Base-by-base conservation (phyloP, 768 basidiomycete species). In the Chalciporus piperatus region DNA sequence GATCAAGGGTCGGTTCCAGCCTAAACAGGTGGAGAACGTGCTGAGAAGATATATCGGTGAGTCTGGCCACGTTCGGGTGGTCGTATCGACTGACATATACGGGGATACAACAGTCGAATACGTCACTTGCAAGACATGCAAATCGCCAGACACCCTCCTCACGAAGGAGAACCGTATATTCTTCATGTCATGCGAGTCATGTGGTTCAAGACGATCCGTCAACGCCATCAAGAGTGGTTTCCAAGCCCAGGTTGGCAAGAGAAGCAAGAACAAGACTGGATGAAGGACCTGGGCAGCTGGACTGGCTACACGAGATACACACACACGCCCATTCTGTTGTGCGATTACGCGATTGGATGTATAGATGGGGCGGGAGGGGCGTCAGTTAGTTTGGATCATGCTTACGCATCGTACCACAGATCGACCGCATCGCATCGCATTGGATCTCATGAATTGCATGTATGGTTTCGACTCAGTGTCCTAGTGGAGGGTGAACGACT, bases 91-190 rank as follows among this genome's bases (percentile, higher is more conserved):
- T 51, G 38, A 58, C 41, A 27, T 12, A 11, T 4, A 49, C 13
- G 22, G 17, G 38, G 11, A 2, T 39, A 11, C 39, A 54, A 12
- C 59, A 96, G 95, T 96, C 55, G 95, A 98, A 75, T 98, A 98
- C 72, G 96, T 98, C 54, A 95, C 95, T 35, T 99, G 97, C 83
- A 96, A 97, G 73, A 98, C 95, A 37, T 99, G 97, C 81, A 99
- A 98, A 75, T 98, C 96, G 1, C 92, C 92, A 41, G 97, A 99
- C 70, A 99, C 97, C 3, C 82, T 97, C 17, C 82, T 99, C 33
- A 87, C 89, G 25, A 99, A 98, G 72, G 95, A 98, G 74, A 97
- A 97, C 71, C 91, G 97, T 73, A 92, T 99, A 67, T 98, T 95
- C 80, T 99, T 99, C 81, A 89, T 92, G 83, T 80, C 90, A 0